Base-by-base conservation (phyloP, 768 basidiomycete genomes). In the Lyophyllum decastes region DNA sequence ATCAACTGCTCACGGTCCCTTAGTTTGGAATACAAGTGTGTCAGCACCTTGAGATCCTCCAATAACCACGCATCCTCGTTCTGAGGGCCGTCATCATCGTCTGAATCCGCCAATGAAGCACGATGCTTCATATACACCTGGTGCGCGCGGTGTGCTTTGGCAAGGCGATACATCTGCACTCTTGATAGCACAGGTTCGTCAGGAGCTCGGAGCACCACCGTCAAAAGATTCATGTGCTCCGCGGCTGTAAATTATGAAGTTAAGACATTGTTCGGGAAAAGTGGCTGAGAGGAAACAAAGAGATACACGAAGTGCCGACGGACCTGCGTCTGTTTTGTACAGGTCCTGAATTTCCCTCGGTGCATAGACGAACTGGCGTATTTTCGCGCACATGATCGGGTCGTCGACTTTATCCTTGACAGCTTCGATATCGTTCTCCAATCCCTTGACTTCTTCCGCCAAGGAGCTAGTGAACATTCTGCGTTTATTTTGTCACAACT, bases 51-150 rank as follows among this genome's bases (percentile, higher is more conserved):
- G 53, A 98, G 74, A 70, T 99, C 97, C 71, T 98, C 96, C 61
- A 91, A 90, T 30, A 99, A 73, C 97, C 97, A 99, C 8, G 90
- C 96, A 66, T 97, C 95, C 46, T 99, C 97, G 67, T 95, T 88
- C 55, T 86, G 82, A 1, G 96, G 95, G 0, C 95, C 96, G 38
- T 95, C 90, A 56, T 97, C 94, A 65, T 94, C 92, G 64, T 95
- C 95, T 2, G 95, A 97, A 69, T 95, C 93, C 21, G 78, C 79
- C 52, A 89, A 66, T 6, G 78, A 72, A 51, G 83, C 84, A 43
- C 81, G 82, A 53, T 86, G 74, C 50, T 75, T 78, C 63, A 85
- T 64, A 74, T 98, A 98, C n/a, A 80, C 74, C 14, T 76, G 77
- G 75, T 97, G 93, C 1, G 94, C 93, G 24, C 83, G 81, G 61